These are phyloP conservation scores for Irpex rosettiformis DNA, from an alignment of 1,284 basidiomycete genomes.

Conservation along the genomic window DNA sequence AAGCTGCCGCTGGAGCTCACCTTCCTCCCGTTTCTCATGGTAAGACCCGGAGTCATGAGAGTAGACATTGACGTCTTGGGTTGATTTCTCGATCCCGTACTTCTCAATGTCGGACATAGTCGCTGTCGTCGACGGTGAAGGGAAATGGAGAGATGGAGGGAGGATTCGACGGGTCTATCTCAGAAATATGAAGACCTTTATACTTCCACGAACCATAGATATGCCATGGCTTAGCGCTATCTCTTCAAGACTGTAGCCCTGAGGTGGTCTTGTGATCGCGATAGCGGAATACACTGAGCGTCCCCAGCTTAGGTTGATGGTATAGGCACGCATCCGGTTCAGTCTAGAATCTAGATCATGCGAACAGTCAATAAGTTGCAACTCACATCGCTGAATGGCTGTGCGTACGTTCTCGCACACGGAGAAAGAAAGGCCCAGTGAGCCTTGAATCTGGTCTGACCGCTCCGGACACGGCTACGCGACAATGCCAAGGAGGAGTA, in stretches of 20 bases:
- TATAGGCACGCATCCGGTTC: neutral
- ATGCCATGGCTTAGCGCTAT: neutral
- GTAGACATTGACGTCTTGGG: conserved; percentile 3
- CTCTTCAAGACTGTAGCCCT: neutral
- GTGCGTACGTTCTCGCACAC: too few relatives aligned
- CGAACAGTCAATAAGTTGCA: neutral
- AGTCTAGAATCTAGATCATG: neutral
- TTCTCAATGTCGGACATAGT: conserved; percentile 1
- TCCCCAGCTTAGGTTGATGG: neutral
- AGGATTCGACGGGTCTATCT: neutral
- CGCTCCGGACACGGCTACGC: too few relatives aligned
- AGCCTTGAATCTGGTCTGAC: too few relatives aligned
- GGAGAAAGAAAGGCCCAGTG: too few relatives aligned
- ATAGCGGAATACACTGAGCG: neutral
- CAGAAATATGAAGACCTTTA: neutral
- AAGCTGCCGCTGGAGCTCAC: conserved; percentile 31
- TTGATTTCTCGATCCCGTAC: conserved; percentile 7
- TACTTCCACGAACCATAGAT: neutral
- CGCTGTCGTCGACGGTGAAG: conserved; percentile 9
- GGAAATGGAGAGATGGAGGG: conserved; percentile 1
- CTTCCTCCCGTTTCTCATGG: neutral
- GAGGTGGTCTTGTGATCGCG: neutral
- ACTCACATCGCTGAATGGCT: neutral
- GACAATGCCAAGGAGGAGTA: too few relatives aligned
- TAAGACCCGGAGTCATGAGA: conserved; percentile 8